Base-by-base conservation (phyloP, 177 flowering plant genomes). In the Vitis hybrid region DNA sequence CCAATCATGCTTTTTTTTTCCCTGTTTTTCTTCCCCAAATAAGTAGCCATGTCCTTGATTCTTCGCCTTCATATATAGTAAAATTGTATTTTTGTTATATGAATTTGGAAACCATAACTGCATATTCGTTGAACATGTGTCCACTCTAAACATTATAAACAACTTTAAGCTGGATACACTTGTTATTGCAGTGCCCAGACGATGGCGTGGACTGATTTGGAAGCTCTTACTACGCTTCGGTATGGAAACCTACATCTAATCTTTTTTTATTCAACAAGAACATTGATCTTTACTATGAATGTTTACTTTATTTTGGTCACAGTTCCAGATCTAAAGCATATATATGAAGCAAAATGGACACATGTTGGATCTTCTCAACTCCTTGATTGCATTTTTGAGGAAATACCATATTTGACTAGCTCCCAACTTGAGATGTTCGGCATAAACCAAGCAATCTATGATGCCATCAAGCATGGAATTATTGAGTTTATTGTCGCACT, bases 391-490 rank as follows among this genome's bases (percentile, higher is more conserved):
- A 65, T 80, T 2, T 80, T 74, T 52, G 4, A 52, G 10, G 80
- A 74, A 49, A 30, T 80, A 51, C 51, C 72, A n/a, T 52, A 15
- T 1, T 4, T 72, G 14, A 68, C 12, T 1, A 57, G 62, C 49
- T 59, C 52, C 16, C 35, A 75, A 24, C 64, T 74, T 7, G 30
- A 71, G 2, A 64, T 60, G 10, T 61, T 70, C 11, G 72, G 61
- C 0, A 62, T 77, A 2, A 18, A 67, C n/a, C 55, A 58, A 49
- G 62, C 73, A 2, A 50, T 80, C 3, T 74, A 65, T 57, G 67
- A 72, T 24, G 83, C 83, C 7, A 60, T 68, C 2, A 62, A 73
- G 67, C 59, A 72, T 61, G 84, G 84, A 2, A 81, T 78, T 52
- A 66, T 78, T 24, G 84, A 78, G 62, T 70, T 73, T 40, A 51